Evolutionary conservation across 2,329 filamentous ascomycete genomes (phyloP).

Genomic region (Hypoxylon rubiginosum): DNA sequence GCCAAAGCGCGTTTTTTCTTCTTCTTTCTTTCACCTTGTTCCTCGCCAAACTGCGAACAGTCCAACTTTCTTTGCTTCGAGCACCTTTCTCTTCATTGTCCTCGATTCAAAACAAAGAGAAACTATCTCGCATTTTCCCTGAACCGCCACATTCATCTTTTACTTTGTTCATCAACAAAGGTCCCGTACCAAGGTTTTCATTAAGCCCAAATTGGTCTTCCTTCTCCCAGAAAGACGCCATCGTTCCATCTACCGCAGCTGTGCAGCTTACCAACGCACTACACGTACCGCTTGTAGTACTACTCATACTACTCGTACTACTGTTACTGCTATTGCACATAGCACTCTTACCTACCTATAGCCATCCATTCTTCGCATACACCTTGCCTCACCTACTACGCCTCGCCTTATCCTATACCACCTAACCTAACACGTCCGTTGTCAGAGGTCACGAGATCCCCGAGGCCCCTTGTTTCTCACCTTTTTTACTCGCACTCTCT

Average conservation of each 20-base stretch:
- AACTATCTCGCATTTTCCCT: background rate
- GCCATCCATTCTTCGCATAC: background rate
- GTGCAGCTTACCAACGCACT: background rate
- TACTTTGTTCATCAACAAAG: background rate
- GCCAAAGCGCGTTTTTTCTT: constrained; percentile 29
- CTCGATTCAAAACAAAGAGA: constrained; percentile 15
- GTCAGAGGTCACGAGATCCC: constrained; percentile 7
- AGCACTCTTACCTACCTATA: background rate
- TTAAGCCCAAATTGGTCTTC: background rate
- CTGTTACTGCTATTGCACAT: background rate
- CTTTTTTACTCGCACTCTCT: constrained; percentile 2
- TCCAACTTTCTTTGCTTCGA: constrained; percentile 22
- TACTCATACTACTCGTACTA: background rate
- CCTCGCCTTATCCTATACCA: background rate
- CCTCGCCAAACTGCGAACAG: constrained; percentile 28
- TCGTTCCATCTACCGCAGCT: background rate
- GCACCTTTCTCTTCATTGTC: constrained; percentile 21
- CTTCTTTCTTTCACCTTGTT: constrained; percentile 21
- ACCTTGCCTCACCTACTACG: background rate
- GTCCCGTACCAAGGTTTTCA: background rate
- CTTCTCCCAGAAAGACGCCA: background rate
- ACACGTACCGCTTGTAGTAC: background rate
- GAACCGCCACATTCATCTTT: background rate
- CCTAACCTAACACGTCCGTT: background rate
- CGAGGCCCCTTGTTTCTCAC: constrained; percentile 14